These are phyloP conservation scores for Acer campestre DNA, from an alignment of 345 rosid species.

Conservation along the genomic window DNA sequence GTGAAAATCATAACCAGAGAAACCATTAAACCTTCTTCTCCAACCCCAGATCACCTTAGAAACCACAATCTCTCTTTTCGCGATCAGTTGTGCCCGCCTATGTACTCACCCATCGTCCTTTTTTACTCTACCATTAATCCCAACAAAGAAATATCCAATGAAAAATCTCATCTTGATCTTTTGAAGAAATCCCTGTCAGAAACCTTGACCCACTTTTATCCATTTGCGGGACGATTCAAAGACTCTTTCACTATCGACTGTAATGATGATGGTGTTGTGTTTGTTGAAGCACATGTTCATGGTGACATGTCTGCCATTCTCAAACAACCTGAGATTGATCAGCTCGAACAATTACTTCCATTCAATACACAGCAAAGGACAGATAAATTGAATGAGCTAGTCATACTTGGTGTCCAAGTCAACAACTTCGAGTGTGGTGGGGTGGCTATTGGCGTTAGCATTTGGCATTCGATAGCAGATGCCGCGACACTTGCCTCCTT, in stretches of 20 bases:
- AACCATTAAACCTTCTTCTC: slow-evolving; percentile 33
- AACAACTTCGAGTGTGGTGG: slow-evolving; percentile 34
- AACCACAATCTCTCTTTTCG: slow-evolving; percentile 30
- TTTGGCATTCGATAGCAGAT: slow-evolving; percentile 30
- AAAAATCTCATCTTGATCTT: neutral
- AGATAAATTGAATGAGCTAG: no score
- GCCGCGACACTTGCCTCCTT: slow-evolving; percentile 18
- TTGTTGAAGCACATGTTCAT: slow-evolving; percentile 13
- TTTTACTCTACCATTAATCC: slow-evolving; percentile 11
- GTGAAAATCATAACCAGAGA: slow-evolving; percentile 27
- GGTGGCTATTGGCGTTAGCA: slow-evolving; percentile 24
- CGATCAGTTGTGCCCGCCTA: slow-evolving; percentile 24
- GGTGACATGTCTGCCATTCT: slow-evolving; percentile 19
- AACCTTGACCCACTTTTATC: slow-evolving; percentile 24
- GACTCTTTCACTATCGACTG: slow-evolving; percentile 23
- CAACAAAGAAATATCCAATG: neutral
- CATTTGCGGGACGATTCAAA: slow-evolving; percentile 23
- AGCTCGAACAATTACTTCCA: slow-evolving; percentile 22
- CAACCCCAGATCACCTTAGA: slow-evolving; percentile 32
- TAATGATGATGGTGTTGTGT: slow-evolving; percentile 27
- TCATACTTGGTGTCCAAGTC: slow-evolving; percentile 18
- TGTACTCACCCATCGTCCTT: slow-evolving; percentile 23
- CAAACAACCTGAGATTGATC: neutral
- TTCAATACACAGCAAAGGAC: no score
- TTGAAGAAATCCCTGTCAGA: slow-evolving; percentile 30